Percentiles rank a stretch among this genome's conserved stretches.
phyloP scores from a whole-genome alignment of 1,284 basidiomycete species.

The Rhizoctonia solani region DNA sequence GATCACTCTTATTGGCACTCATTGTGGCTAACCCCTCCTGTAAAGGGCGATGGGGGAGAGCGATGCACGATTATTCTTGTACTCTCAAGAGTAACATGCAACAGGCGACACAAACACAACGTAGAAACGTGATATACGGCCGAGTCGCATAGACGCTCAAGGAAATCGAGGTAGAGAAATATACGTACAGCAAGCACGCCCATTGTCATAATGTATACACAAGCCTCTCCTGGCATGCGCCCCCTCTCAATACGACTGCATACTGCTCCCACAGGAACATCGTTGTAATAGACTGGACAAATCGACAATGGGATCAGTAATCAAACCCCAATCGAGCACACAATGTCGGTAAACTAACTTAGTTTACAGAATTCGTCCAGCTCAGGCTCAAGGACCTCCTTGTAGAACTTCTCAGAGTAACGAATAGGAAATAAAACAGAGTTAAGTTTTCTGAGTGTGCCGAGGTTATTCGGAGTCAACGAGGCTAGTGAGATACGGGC shows the following conservation, averaged over 20 bases:
- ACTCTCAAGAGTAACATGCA: slow-evolving; percentile 15
- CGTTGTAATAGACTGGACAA: slow-evolving; percentile 76
- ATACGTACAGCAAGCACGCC: slow-evolving; percentile 74
- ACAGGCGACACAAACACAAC: slow-evolving; percentile 31
- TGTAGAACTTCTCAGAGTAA: slow-evolving; percentile 81
- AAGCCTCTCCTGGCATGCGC: slow-evolving; percentile 56
- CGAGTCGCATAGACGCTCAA: background rate
- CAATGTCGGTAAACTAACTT: slow-evolving; percentile 49
- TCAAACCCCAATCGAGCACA: slow-evolving; percentile 6
- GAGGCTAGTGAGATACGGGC: slow-evolving; percentile 43
- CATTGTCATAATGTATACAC: slow-evolving; percentile 82
- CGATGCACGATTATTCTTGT: slow-evolving; percentile 8
- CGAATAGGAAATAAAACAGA: slow-evolving; percentile 79
- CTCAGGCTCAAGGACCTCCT: slow-evolving; percentile 68
- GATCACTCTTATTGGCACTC: background rate
- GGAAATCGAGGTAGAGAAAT: slow-evolving; percentile 37
- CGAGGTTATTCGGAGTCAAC: slow-evolving; percentile 68
- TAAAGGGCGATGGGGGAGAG: background rate
- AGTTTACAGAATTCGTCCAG: slow-evolving; percentile 81
- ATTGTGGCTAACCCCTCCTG: background rate
- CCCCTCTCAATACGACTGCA: slow-evolving; percentile 73
- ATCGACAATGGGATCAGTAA: slow-evolving; percentile 15
- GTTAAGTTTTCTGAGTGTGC: slow-evolving; percentile 78
- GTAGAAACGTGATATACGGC: slow-evolving; percentile 1
- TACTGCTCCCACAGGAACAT: slow-evolving; percentile 80